These are phyloP conservation scores for Boletellus deceptivus DNA, from an alignment of 1,284 basidiomycete species.

Conservation along the genomic window DNA sequence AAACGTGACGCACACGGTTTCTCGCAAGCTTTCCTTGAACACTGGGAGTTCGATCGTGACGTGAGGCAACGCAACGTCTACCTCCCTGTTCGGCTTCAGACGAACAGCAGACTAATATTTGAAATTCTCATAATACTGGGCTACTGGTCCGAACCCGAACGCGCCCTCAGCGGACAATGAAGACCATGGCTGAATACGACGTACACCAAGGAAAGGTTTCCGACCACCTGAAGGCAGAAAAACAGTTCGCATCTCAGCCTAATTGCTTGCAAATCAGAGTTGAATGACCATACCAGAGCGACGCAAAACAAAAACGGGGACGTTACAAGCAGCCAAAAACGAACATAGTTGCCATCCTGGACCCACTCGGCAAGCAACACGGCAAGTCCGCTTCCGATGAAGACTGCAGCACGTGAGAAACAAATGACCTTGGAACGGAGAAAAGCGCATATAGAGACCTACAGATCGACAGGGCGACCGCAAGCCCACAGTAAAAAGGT, in stretches of 20 bases:
- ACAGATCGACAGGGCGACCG: constrained; percentile 53
- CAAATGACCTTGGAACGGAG: constrained; percentile 2
- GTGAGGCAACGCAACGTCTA: constrained; percentile 67
- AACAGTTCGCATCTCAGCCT: constrained; percentile 41
- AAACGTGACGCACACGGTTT: constrained; percentile 57
- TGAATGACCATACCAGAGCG: constrained; percentile 52
- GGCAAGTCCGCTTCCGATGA: constrained; percentile 55
- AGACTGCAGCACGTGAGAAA: constrained; percentile 44
- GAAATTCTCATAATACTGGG: constrained; percentile 74
- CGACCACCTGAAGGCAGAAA: constrained; percentile 61
- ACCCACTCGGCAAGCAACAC: constrained; percentile 63
- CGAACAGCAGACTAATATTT: constrained; percentile 65
- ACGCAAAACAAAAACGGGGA: constrained; percentile 73
- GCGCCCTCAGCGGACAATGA: background rate
- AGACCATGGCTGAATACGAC: background rate
- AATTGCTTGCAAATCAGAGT: background rate
- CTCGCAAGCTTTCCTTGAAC: constrained; percentile 71
- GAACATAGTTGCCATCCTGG: constrained; percentile 61
- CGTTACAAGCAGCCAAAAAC: constrained; percentile 66
- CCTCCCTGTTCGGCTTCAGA: constrained; percentile 53
- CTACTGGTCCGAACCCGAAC: constrained; percentile 64
- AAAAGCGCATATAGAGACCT: constrained; percentile 46
- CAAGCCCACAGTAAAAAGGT: constrained; percentile 74
- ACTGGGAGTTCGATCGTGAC: constrained; percentile 78
- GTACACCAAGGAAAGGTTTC: constrained; percentile 49